phyloP scores from a whole-genome alignment of 2,329 filamentous ascomycete species.

The Beauveria asiatica region DNA sequence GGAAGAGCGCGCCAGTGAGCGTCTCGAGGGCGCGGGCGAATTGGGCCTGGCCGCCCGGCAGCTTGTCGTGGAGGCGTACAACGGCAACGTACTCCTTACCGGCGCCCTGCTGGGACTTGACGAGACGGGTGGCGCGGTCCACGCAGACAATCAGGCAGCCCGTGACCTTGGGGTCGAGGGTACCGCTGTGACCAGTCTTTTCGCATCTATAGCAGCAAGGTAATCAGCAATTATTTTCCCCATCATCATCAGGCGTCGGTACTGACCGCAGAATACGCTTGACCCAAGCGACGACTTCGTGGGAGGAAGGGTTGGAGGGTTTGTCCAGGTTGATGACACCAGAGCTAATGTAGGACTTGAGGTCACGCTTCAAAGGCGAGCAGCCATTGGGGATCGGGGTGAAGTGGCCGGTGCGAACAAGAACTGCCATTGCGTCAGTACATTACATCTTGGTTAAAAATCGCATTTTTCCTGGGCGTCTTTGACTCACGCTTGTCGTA shows the following conservation, averaged over 20 bases:
- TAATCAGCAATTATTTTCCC: neutral
- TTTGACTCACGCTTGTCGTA: constrained; percentile 73
- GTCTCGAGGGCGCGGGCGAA: constrained; percentile 92
- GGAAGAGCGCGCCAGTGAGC: constrained; percentile 89
- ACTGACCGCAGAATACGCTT: constrained; percentile 87
- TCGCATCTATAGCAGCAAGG: constrained; percentile 39
- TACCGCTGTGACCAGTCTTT: constrained; percentile 97
- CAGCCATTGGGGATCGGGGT: constrained; percentile 93
- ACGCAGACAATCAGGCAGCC: constrained; percentile 92
- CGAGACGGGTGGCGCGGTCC: constrained; percentile 91
- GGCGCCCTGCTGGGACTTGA: constrained; percentile 97
- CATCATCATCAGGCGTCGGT: neutral
- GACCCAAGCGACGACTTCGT: constrained; percentile 99
- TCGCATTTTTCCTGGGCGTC: constrained; percentile 7
- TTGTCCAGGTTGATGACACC: constrained; percentile 87
- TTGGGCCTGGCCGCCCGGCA: constrained; percentile 86
- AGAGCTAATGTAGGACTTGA: constrained; percentile 94
- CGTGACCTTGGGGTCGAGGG: constrained; percentile 95
- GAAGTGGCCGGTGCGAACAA: constrained; percentile 91
- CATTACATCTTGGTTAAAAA: neutral
- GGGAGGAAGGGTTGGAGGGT: constrained; percentile 92
- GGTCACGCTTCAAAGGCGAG: constrained; percentile 82
- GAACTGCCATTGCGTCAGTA: constrained; percentile 47
- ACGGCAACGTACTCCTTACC: constrained; percentile 99
- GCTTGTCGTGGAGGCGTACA: constrained; percentile 88